These are phyloP conservation scores for Phyllosticta citriasiana DNA, from an alignment of 2,329 filamentous ascomycete genomes.

Conservation along the genomic window DNA sequence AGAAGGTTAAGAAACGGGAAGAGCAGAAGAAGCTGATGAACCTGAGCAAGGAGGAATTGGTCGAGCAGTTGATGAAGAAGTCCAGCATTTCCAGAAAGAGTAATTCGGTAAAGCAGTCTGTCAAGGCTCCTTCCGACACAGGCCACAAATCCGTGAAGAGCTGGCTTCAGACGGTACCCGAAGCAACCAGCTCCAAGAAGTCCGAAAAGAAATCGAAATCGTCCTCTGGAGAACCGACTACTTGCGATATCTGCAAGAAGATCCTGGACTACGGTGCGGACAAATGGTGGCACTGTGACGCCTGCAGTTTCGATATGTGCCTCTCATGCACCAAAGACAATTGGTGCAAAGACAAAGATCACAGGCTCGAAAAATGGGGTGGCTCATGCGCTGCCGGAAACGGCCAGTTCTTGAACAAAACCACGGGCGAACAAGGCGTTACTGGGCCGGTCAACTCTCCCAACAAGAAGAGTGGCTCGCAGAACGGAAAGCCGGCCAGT, in stretches of 20 bases:
- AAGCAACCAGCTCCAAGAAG: background rate
- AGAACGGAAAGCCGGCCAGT: background rate
- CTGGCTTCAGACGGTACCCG: background rate
- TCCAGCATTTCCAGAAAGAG: background rate
- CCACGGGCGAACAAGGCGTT: background rate
- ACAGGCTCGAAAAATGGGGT: background rate
- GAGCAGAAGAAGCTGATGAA: constrained; percentile 15
- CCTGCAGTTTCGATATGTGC: constrained; percentile 4
- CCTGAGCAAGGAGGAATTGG: constrained; percentile 22
- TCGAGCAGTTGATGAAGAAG: constrained; percentile 13
- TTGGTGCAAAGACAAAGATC: background rate
- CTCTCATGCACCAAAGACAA: background rate
- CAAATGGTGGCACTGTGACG: background rate
- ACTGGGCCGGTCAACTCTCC: background rate
- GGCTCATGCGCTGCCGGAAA: background rate
- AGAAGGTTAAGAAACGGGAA: constrained; percentile 3
- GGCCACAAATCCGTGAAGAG: no score
- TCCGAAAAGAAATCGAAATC: background rate
- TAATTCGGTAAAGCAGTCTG: background rate
- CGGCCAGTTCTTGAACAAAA: background rate
- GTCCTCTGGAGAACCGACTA: background rate
- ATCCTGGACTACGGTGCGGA: background rate
- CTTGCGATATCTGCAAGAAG: background rate
- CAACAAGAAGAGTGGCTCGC: background rate
- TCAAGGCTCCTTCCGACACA: background rate